Conservation (phyloP, 176 grass and related monocot genomes). For the Themeda triandra region DNA sequence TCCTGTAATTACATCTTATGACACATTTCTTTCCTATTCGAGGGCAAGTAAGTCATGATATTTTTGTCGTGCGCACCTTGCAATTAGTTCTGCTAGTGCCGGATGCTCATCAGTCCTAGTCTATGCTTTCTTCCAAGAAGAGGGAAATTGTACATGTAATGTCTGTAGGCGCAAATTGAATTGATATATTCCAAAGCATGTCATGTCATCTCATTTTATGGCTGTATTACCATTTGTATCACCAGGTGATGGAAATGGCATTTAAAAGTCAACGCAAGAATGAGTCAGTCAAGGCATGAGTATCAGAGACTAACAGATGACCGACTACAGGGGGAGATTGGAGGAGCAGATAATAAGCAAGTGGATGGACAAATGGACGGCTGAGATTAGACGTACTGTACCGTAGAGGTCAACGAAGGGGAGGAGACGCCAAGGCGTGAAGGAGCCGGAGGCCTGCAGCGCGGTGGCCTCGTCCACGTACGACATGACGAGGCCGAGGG, state of each 20-base stretch:
- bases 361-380: conserved; percentile 7
- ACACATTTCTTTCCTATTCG: too few species aligned
- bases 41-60: too few species aligned
- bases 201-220: background rate
- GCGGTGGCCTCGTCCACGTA: conserved; percentile 61
- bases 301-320: too few species aligned
- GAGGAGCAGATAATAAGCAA: background rate
- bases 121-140: too few species aligned
- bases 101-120: too few species aligned
- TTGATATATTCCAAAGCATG: background rate
- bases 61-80: too few species aligned
- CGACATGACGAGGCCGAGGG: conserved; percentile 75
- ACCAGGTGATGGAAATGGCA: background rate
- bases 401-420: conserved; percentile 85
- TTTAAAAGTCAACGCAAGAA: background rate
- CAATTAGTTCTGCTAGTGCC: too few species aligned
- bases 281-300: background rate
- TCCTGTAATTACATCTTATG: too few species aligned
- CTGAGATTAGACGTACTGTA: background rate
- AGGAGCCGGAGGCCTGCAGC: conserved; percentile 61
- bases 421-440: conserved; percentile 32
- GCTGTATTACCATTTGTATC: background rate
- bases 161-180: too few species aligned
- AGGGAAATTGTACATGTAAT: too few species aligned
- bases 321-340: background rate